A percentile compares a stretch with the other conserved stretches of the same genome.
phyloP scores from a whole-genome alignment of 2,329 filamentous ascomycete genomes.

The Diaporthe ampelina region DNA sequence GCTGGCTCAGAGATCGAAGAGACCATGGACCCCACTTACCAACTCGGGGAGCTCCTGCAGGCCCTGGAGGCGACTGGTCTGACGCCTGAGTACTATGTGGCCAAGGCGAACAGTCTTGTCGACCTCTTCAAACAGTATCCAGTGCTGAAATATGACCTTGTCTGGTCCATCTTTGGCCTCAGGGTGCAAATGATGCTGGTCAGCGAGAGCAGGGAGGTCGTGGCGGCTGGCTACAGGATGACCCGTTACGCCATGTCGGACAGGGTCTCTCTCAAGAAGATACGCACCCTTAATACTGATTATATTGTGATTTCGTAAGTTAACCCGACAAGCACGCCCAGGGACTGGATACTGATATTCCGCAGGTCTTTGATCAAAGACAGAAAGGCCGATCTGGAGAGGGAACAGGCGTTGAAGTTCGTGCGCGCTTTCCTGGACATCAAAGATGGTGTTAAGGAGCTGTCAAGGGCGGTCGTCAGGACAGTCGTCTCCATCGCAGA shows the following conservation, averaged over 20 bases:
- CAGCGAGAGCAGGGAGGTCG: conserved; percentile 95
- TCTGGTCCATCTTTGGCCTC: conserved; percentile 94
- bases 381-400: conserved; percentile 94
- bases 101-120: conserved; percentile 91
- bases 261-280: conserved; percentile 87
- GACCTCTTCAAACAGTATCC: conserved; percentile 95
- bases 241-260: conserved; percentile 96
- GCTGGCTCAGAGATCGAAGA: conserved; percentile 76
- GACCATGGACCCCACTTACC: conserved; percentile 86
- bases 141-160: conserved; percentile 94
- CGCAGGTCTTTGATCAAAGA: conserved; percentile 88
- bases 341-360: conserved; percentile 32
- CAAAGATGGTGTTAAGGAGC: conserved; percentile 89
- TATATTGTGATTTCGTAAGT: conserved; percentile 84
- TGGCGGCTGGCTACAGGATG: conserved; percentile 93
- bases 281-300: conserved; percentile 90
- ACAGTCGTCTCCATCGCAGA: conserved; percentile 93
- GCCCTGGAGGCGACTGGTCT: conserved; percentile 90
- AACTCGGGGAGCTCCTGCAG: conserved; percentile 90
- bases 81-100: conserved; percentile 94
- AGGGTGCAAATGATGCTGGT: conserved; percentile 96
- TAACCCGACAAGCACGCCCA: too few species aligned
- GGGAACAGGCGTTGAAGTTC: conserved; percentile 97
- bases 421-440: conserved; percentile 95
- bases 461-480: conserved; percentile 88